These are phyloP conservation scores for Picea mariana DNA, from an alignment of 83 land plant genomes.

Conservation along the genomic window DNA sequence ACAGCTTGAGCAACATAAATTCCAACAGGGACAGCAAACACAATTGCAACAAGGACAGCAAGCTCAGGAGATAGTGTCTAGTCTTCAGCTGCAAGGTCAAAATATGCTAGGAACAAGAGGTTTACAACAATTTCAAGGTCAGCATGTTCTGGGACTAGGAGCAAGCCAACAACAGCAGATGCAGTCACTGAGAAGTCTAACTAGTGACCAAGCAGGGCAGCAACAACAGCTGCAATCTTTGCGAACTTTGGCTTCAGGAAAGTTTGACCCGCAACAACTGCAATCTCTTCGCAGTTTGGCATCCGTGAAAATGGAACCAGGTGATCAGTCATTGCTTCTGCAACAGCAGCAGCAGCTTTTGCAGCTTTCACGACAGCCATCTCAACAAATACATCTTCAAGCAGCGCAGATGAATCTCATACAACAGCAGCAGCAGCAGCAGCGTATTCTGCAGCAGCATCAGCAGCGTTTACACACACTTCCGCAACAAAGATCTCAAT, in stretches of 20 bases:
- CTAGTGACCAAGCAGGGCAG: slow-evolving; percentile 34
- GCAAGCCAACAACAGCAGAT: slow-evolving; percentile 31
- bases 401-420: slow-evolving; percentile 55
- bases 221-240: slow-evolving; percentile 47
- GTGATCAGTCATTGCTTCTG: slow-evolving; percentile 44
- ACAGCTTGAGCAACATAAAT: slow-evolving; percentile 48
- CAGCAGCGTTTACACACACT: slow-evolving; percentile 37
- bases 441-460: slow-evolving; percentile 51
- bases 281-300: slow-evolving; percentile 27
- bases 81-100: slow-evolving; percentile 10
- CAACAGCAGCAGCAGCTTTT: slow-evolving; percentile 60
- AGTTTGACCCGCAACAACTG: slow-evolving; percentile 52
- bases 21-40: slow-evolving; percentile 42
- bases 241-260: slow-evolving; percentile 38
- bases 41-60: slow-evolving; percentile 22
- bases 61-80: slow-evolving; percentile 14
- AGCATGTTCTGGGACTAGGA: slow-evolving; percentile 31
- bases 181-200: slow-evolving; percentile 23
- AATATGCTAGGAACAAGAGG: slow-evolving; percentile 12
- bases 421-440: slow-evolving; percentile 77
- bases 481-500: slow-evolving; percentile 55
- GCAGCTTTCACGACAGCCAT: slow-evolving; percentile 63
- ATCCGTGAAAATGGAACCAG: slow-evolving; percentile 58
- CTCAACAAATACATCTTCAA: slow-evolving; percentile 61
- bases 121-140: slow-evolving; percentile 40